Base-by-base conservation (phyloP, 768 basidiomycete genomes). In the Chalciporus sphaerocephalus region DNA sequence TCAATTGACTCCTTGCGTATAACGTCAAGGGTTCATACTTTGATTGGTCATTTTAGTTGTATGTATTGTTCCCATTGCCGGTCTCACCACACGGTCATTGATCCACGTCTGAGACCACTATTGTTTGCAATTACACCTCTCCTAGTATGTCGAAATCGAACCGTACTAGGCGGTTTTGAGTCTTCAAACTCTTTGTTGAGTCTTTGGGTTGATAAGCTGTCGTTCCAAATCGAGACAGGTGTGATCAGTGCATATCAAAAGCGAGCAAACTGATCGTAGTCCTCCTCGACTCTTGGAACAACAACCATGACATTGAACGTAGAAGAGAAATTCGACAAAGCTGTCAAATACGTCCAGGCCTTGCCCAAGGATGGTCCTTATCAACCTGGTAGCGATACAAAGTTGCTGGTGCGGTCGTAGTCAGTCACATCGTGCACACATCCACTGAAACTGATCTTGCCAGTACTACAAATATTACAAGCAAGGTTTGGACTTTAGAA, bases 401-500 rank as follows among this genome's bases (percentile, higher is more conserved):
- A 90, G 73, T 87, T 97, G 54, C 73, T 70, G 56, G 94, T 93
- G 66, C 63, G 87, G 71, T 27, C n/a, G 24, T 27, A 40, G 33
- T 42, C 12, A 32, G 37, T 28, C 22, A 6, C 32, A 52, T 49
- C 37, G 2, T 28, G 18, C 35, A 33, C 56, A 21, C 50, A 47
- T 50, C 35, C 23, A 44, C 38, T 48, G 40, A 55, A 24, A 12
- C n/a, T n/a, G 11, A 17, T 44, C 32, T 38, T 3, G 35, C 16
- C 58, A 97, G 94, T 96, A 96, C 76, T 99, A 98, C 75, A 77
- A 75, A 55, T 80, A 85, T 67, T 97, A 74, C 80, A 99, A 98
- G 78, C 93, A 95, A 76, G 91, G 92, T 86, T 44, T 36, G 65
- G 44, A 17, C 18, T 18, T 5, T 3, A 23, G 46, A 45, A n/a